Evolutionary conservation across 495 filamentous ascomycete species (phyloP), one percentile per base, ranked within the genome.

Genomic region (Daldinia bambusicola): DNA sequence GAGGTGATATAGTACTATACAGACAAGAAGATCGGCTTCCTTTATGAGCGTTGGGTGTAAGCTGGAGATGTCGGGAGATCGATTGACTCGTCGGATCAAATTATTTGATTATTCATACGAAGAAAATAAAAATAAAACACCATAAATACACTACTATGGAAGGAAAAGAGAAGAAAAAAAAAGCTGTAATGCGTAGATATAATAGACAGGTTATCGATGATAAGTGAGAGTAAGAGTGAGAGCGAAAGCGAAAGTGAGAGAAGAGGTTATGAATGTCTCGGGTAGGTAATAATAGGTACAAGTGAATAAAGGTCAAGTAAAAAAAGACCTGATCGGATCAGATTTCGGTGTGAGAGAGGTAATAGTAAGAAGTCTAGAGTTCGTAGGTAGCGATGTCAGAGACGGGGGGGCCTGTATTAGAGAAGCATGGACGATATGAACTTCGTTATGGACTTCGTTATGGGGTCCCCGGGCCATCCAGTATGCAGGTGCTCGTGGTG

Each of bases 281-380:
- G 31, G 31, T 55, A 55, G 52, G 36, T 52, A 52, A 31, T 30
- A 31, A 26, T 53, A 53, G 31, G 22, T 53, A 53, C 50, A 53
- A 13, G n/a, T 53, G 50, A 58, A 57, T 22, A 66, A 55, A 61
- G 68, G 60, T 66, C 41, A 66, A 10, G 60, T 26, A 26, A 26
- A 26, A 26, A 26, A 26, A 26, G 26, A 26, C 26, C 26, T 26
- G 1, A 65, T 22, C 53, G 52, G 51, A 59, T 62, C 64, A 65
- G 66, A 64, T 64, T 66, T 66, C 59, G 65, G 63, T 67, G 71
- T 63, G 57, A 66, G 56, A 61, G 65, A 67, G 71, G 74, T 67
- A 37, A 68, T 67, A 71, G 53, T 56, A 65, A 38, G 67, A 66
- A 71, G 41, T 45, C 41, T 9, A 45, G 63, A 59, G 60, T 63